phyloP scores from a whole-genome alignment of 2,329 filamentous ascomycete genomes.

The Calonectria pseudoturangicola region DNA sequence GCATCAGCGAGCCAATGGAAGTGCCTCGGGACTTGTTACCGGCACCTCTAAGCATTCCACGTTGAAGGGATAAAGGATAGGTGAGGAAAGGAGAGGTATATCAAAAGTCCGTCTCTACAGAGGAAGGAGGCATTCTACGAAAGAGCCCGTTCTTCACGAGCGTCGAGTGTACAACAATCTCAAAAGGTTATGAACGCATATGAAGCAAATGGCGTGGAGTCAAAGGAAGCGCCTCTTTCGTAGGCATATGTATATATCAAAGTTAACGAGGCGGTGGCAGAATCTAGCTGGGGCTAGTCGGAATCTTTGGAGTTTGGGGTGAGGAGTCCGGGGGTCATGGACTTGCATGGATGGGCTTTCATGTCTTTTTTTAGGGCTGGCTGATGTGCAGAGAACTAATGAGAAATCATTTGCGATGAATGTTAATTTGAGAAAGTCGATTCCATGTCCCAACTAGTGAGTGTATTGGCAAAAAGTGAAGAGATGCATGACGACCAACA shows the following conservation, averaged over 20 bases:
- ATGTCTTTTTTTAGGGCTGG: conserved; percentile 12
- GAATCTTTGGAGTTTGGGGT: conserved; percentile 39
- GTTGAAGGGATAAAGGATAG: conserved; percentile 42
- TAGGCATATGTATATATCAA: conserved; percentile 40
- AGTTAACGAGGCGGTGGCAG: conserved; percentile 25
- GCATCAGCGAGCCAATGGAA: conserved; percentile 66
- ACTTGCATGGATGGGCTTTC: conserved; percentile 32
- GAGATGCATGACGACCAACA: too few species aligned
- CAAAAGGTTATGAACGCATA: conserved; percentile 35
- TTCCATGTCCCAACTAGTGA: not conserved
- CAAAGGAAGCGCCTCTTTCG: conserved; percentile 20
- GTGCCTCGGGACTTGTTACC: conserved; percentile 59
- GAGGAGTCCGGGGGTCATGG: conserved; percentile 37
- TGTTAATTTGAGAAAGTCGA: not conserved
- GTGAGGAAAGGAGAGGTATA: not conserved
- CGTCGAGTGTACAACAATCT: conserved; percentile 32
- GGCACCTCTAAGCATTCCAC: conserved; percentile 58
- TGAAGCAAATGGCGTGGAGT: conserved; percentile 22
- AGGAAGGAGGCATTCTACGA: not conserved
- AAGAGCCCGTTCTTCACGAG: conserved; percentile 13
- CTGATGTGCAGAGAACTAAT: conserved; percentile 17
- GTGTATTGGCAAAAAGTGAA: too few species aligned
- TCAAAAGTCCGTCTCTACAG: conserved; percentile 2
- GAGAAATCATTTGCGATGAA: not conserved
- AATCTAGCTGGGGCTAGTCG: conserved; percentile 27